phyloP scores from a whole-genome alignment of 129 eudicot genomes.

The Flaveria trinervia region DNA sequence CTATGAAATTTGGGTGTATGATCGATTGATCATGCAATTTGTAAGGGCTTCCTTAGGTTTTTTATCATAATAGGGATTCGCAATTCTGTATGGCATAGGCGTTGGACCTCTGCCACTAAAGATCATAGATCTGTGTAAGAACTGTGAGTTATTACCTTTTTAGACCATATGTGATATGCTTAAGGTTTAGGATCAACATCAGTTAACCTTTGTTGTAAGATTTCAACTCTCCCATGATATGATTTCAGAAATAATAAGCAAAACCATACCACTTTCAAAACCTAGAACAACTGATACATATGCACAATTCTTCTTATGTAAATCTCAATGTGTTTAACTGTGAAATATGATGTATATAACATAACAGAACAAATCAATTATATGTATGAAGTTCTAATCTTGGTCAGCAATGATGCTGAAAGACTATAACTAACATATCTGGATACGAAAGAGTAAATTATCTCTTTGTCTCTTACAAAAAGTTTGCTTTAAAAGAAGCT shows the following conservation, averaged over 20 bases:
- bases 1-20: background rate
- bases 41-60: background rate
- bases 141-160: background rate
- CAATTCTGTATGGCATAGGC: background rate
- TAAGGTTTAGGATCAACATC: background rate
- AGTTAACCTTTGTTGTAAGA: background rate
- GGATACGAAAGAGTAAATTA: background rate
- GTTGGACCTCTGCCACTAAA: background rate
- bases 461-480: background rate
- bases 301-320: slow-evolving; percentile 3
- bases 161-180: background rate
- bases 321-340: background rate
- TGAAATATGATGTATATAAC: background rate
- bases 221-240: background rate
- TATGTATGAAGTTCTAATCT: slow-evolving; percentile 1
- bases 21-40: background rate
- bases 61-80: background rate
- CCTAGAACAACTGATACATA: background rate
- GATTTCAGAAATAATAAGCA: background rate
- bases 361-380: background rate
- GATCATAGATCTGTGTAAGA: background rate
- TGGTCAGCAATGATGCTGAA: background rate
- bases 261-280: background rate
- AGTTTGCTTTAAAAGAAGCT: background rate
- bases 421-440: background rate